phyloP scores from a whole-genome alignment of 2,329 filamentous ascomycete genomes.

The Neofusicoccum kwambonambiense region DNA sequence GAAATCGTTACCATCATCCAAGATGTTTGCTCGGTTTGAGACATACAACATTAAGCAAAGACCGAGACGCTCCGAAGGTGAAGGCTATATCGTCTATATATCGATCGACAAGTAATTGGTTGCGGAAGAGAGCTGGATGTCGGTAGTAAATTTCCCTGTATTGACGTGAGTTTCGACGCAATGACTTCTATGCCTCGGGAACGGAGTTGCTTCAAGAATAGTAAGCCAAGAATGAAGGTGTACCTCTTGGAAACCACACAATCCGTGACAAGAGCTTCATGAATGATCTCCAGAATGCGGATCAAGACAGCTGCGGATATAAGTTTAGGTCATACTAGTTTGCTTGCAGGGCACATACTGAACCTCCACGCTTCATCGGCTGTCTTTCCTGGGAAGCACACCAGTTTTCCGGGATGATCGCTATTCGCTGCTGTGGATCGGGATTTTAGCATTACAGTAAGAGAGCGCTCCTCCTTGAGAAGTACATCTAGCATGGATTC shows the following conservation, averaged over 20 bases:
- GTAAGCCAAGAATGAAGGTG: not conserved
- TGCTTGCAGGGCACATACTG: conserved; percentile 33
- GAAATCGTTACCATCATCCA: not conserved
- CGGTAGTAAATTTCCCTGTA: conserved; percentile 79
- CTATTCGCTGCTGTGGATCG: conserved; percentile 20
- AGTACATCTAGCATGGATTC: conserved; percentile 53
- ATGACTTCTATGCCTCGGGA: too few relatives aligned
- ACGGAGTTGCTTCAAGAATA: too few relatives aligned
- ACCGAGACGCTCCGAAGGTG: conserved; percentile 64
- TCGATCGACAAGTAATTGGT: conserved; percentile 66
- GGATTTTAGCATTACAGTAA: conserved; percentile 50
- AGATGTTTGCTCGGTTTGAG: conserved; percentile 21
- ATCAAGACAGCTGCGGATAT: conserved; percentile 50
- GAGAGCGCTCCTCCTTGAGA: conserved; percentile 45
- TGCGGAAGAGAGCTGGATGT: conserved; percentile 68
- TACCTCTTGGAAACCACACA: conserved; percentile 58
- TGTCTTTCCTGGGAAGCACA: conserved; percentile 56
- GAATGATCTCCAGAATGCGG: conserved; percentile 57
- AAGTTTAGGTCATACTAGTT: conserved; percentile 8
- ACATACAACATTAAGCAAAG: conserved; percentile 68
- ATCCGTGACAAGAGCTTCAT: conserved; percentile 50
- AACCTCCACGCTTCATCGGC: conserved; percentile 60
- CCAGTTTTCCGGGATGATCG: conserved; percentile 20
- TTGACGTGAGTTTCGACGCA: not conserved
- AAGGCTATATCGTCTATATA: conserved; percentile 73